Evolutionary conservation across 2,329 filamentous ascomycete genomes (phyloP), one percentile per base, ranked within the genome.

Genomic region (Periglandula ipomoeae): DNA sequence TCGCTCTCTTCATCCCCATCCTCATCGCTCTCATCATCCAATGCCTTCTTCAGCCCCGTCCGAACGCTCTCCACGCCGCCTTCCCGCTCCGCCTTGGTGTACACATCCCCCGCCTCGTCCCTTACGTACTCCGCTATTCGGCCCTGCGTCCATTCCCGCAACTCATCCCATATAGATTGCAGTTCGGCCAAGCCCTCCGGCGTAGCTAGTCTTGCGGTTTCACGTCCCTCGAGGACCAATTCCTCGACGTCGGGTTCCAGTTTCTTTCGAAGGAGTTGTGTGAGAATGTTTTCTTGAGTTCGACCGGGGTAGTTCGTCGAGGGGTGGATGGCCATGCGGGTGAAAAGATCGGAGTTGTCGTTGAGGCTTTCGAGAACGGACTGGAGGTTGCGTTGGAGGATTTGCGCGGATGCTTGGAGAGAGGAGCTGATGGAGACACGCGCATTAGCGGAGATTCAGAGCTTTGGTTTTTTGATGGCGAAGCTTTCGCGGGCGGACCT

Each of bases 261-360:
- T 63, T 93, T 93, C 67, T 93, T 94, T 35, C 88, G 83, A 27
- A 94, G 71, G 2, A 95, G 72, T 57, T 84, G 79, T 23, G 78
- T 73, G 1, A 91, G 74, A 4, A 87, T 73, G 44, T 65, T 68
- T 63, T 85, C 80, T 51, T 87, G 81, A 5, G 76, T 83, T 56
- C 77, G 82, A 34, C 80, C 84, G 4, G 81, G 89, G 66, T 79
- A 93, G 63, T 82, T 82, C 2, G 87, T 85, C 11, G 83, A 81
- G 0, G 89, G 89, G 61, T 87, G 88, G 20, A 87, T 78, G 54
- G 86, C 84, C 46, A 88, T 75, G 48, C 81, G 79, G 49, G 75
- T 75, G 53, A 94, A 81, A 41, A 89, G 75, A 38, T 83, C 76
- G 37, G 77, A 70, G 59, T 90, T 78, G 47, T 83, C 76, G 53